A percentile compares a stretch with the other conserved stretches of the same genome.
These are phyloP conservation scores for Didymosphaeria variabile DNA, from an alignment of 2,329 filamentous ascomycete species.

Conservation along the genomic window DNA sequence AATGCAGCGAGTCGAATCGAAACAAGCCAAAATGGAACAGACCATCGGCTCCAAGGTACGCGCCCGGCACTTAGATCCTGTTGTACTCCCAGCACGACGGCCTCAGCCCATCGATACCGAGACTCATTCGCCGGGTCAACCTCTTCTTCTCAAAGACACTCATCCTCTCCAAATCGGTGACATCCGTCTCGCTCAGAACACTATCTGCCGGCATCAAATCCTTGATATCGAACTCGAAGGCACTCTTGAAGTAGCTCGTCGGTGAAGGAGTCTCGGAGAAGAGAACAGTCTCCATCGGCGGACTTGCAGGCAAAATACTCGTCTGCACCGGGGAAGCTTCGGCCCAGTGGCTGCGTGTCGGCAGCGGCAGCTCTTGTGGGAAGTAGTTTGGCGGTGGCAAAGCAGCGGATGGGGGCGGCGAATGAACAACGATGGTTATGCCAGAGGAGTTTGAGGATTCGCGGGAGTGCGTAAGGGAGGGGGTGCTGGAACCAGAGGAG, in stretches of 20 bases:
- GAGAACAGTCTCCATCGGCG: neutral
- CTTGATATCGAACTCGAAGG: conserved; percentile 9
- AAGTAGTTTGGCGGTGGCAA: conserved; percentile 13
- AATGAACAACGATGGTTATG: conserved; percentile 15
- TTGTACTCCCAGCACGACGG: conserved; percentile 5
- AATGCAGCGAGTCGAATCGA: neutral
- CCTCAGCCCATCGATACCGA: conserved; percentile 1
- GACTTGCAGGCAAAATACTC: neutral
- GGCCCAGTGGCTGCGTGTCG: conserved; percentile 5
- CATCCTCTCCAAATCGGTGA: conserved; percentile 12
- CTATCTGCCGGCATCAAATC: neutral
- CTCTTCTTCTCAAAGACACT: neutral
- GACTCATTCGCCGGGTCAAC: neutral
- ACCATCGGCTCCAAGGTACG: neutral
- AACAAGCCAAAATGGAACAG: no score
- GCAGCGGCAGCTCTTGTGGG: conserved; percentile 11
- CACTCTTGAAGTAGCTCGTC: conserved; percentile 14
- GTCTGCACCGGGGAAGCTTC: neutral
- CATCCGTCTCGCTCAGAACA: conserved; percentile 7
- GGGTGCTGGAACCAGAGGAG: conserved; percentile 3
- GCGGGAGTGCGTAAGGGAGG: conserved; percentile 5
- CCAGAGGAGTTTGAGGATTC: conserved; percentile 12
- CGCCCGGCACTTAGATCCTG: neutral
- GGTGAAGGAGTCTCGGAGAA: conserved; percentile 13
- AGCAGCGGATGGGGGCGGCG: conserved; percentile 15